These are phyloP conservation scores for Castanea sativa DNA, from an alignment of 306 rosid genomes.

Conservation along the genomic window DNA sequence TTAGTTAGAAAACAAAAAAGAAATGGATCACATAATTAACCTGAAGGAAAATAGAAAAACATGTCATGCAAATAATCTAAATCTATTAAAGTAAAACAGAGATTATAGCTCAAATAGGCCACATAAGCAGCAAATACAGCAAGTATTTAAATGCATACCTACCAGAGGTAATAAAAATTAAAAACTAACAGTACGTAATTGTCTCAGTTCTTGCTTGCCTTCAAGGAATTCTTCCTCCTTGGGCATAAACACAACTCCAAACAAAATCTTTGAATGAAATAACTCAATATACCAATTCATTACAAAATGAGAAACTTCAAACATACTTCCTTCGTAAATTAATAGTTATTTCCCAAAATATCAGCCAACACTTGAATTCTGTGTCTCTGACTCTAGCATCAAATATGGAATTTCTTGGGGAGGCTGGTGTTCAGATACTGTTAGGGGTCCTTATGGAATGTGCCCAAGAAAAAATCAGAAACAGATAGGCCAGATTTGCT, in stretches of 20 bases:
- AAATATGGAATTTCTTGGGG: no score
- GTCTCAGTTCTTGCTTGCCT: background rate
- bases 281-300: background rate
- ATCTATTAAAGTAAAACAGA: background rate
- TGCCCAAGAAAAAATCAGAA: no score
- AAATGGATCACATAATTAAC: background rate
- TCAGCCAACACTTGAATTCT: background rate
- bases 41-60: background rate
- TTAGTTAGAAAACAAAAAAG: background rate
- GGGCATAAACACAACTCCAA: background rate
- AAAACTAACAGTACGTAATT: background rate
- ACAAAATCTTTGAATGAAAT: background rate
- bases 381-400: background rate
- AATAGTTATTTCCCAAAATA: background rate
- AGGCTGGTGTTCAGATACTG: no score
- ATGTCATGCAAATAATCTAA: background rate
- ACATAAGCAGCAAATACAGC: background rate
- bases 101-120: background rate
- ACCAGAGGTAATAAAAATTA: background rate
- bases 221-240: background rate
- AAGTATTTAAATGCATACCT: background rate
- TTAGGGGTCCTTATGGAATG: no score
- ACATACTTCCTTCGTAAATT: background rate
- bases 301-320: background rate
- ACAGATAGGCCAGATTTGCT: no score